These are phyloP conservation scores for Radiomyces spectabilis DNA, from an alignment of 192 early-diverging fungal genomes.

Conservation along the genomic window DNA sequence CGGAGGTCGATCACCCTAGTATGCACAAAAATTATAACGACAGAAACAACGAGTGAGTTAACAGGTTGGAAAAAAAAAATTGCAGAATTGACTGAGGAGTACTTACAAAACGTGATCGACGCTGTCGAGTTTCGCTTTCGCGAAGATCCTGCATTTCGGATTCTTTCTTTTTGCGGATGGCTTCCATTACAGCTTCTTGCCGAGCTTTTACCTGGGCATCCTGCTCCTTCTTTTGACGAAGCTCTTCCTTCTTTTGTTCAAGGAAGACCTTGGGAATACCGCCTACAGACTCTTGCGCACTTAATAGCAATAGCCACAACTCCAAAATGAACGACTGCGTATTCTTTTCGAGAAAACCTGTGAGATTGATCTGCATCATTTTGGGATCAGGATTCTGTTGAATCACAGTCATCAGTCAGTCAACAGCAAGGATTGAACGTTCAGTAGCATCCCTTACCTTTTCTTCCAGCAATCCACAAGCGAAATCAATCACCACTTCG, in stretches of 20 bases:
- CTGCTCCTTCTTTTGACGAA: slow-evolving; percentile 40
- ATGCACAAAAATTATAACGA: too few species aligned
- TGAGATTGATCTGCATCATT: slow-evolving; percentile 90
- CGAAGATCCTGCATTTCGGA: slow-evolving; percentile 17
- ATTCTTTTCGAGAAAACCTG: slow-evolving; percentile 86
- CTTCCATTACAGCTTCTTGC: slow-evolving; percentile 33
- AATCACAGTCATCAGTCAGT: too few species aligned
- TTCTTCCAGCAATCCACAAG: slow-evolving; percentile 77
- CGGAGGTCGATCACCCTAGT: too few species aligned
- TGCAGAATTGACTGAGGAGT: too few species aligned
- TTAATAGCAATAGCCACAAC: slow-evolving; percentile 87
- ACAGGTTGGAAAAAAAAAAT: too few species aligned
- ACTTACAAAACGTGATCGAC: slow-evolving; percentile 5
- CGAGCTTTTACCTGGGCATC: slow-evolving; percentile 33
- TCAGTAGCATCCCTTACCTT: slow-evolving; percentile 33
- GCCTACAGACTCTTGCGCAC: slow-evolving; percentile 70
- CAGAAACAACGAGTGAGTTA: too few species aligned
- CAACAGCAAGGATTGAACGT: neutral
- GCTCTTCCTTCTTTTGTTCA: slow-evolving; percentile 80
- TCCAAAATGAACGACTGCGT: slow-evolving; percentile 75
- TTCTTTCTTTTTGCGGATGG: slow-evolving; percentile 29
- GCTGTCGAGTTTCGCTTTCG: neutral
- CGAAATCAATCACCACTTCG: slow-evolving; percentile 85
- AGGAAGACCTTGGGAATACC: slow-evolving; percentile 86
- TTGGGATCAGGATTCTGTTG: slow-evolving; percentile 72